Percentiles rank a stretch among this genome's conserved stretches.
These are phyloP conservation scores for Candida andamanensis DNA, from an alignment of 805 yeast genomes.

Conservation along the genomic window DNA sequence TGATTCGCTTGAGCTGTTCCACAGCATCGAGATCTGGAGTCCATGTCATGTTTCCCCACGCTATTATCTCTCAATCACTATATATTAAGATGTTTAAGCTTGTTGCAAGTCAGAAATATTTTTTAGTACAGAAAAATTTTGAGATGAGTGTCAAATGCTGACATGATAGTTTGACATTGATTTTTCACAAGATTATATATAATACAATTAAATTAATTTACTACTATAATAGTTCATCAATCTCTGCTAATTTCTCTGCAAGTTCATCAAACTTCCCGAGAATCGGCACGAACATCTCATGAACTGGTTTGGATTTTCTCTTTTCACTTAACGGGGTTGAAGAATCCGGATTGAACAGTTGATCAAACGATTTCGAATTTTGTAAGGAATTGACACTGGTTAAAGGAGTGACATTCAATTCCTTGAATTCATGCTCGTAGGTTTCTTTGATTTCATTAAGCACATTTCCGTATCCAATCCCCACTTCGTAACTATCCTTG, in stretches of 20 bases:
- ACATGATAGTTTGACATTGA: too few species aligned
- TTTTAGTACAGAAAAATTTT: too few species aligned
- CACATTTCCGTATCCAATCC: constrained; percentile 4
- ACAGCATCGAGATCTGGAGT: constrained; percentile 57
- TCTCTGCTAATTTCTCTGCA: constrained; percentile 37
- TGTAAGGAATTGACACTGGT: constrained; percentile 28
- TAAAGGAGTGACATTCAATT: constrained; percentile 25
- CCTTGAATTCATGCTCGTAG: constrained; percentile 12
- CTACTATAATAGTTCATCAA: constrained; percentile 20
- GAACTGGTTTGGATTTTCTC: constrained; percentile 33
- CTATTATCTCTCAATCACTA: too few species aligned
- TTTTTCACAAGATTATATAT: constrained; percentile 1
- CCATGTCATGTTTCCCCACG: constrained; percentile 48
- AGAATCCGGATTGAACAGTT: not conserved
- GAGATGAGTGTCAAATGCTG: too few species aligned
- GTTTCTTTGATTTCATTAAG: constrained; percentile 8
- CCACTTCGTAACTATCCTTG: constrained; percentile 2
- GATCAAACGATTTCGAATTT: not conserved
- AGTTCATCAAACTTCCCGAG: constrained; percentile 44
- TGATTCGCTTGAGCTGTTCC: constrained; percentile 58
- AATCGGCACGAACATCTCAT: constrained; percentile 54
- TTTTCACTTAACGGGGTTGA: not conserved
- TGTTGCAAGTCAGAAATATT: too few species aligned
- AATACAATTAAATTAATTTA: not conserved
- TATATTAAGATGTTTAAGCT: too few species aligned